These are phyloP conservation scores for Paraphysoderma sedebokerense DNA, from an alignment of 371 early-diverging fungal species.

Conservation along the genomic window DNA sequence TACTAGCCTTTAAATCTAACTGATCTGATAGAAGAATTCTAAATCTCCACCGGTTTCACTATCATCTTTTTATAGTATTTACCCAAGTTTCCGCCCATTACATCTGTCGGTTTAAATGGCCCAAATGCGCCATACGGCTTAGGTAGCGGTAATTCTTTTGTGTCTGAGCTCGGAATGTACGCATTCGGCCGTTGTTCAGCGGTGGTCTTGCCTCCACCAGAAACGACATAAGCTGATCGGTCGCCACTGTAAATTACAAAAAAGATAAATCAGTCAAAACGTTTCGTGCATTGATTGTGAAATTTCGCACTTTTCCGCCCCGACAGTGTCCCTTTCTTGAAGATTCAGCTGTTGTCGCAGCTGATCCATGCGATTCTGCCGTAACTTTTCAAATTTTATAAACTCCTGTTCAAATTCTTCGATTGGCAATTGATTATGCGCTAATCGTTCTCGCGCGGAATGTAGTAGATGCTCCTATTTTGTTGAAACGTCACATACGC, in stretches of 20 bases:
- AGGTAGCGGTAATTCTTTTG: constrained; percentile 30
- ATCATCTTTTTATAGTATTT: constrained; percentile 23
- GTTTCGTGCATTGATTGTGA: too few species aligned
- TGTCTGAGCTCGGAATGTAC: constrained; percentile 23
- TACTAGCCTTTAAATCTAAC: too few species aligned
- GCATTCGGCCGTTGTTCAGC: constrained; percentile 36
- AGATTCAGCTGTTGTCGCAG: neutral
- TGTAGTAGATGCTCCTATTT: too few species aligned
- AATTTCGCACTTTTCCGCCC: too few species aligned
- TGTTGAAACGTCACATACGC: too few species aligned
- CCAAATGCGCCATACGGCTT: constrained; percentile 30
- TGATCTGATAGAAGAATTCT: neutral
- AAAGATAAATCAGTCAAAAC: too few species aligned
- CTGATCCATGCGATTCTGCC: constrained; percentile 3
- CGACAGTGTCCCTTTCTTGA: too few species aligned
- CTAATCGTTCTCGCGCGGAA: too few species aligned
- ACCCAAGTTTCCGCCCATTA: constrained; percentile 18
- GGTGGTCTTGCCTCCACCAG: constrained; percentile 13
- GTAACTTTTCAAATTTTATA: constrained; percentile 8
- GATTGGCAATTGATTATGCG: constrained; percentile 14
- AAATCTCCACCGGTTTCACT: constrained; percentile 24
- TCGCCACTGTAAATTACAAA: too few species aligned
- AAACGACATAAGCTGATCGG: too few species aligned
- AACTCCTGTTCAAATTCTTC: constrained; percentile 23
- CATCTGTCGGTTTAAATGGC: constrained; percentile 31